These are phyloP conservation scores for Lumnitzera littorea DNA, from an alignment of 345 rosid genomes.

Conservation along the genomic window DNA sequence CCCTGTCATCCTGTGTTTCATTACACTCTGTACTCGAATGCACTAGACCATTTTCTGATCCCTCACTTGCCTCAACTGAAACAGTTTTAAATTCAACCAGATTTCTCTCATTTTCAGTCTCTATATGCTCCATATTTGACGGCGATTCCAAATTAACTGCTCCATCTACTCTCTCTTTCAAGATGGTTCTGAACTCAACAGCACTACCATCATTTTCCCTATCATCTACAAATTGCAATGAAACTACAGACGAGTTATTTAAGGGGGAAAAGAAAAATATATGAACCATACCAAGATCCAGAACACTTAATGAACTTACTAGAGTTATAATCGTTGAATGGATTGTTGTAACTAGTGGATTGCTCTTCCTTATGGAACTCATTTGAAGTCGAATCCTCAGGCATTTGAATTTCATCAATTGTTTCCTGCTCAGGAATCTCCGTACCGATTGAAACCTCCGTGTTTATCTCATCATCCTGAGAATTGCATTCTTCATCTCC, in stretches of 20 bases:
- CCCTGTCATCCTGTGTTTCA: constrained; percentile 45
- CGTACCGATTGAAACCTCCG: constrained; percentile 74
- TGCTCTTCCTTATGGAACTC: constrained; percentile 13
- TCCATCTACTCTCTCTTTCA: constrained; percentile 15
- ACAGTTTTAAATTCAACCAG: constrained; percentile 39
- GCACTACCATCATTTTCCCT: constrained; percentile 29
- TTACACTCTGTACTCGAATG: constrained; percentile 26
- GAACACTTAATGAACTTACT: constrained; percentile 23
- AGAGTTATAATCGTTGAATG: constrained; percentile 11
- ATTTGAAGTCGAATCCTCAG: constrained; percentile 21
- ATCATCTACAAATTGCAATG: constrained; percentile 12
- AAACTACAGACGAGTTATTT: too few species aligned
- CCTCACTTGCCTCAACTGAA: constrained; percentile 17
- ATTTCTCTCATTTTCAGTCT: constrained; percentile 26
- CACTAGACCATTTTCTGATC: not conserved
- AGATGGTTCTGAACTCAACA: constrained; percentile 38
- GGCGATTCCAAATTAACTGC: not conserved
- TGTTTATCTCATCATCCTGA: constrained; percentile 52
- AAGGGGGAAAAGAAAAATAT: too few species aligned
- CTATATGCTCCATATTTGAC: too few species aligned
- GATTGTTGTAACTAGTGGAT: constrained; percentile 18
- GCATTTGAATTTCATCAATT: constrained; percentile 35
- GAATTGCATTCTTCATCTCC: constrained; percentile 32
- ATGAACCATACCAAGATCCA: too few species aligned
- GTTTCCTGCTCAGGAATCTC: constrained; percentile 81